Base-by-base conservation (phyloP, 345 rosid species). In the Acer campestre region DNA sequence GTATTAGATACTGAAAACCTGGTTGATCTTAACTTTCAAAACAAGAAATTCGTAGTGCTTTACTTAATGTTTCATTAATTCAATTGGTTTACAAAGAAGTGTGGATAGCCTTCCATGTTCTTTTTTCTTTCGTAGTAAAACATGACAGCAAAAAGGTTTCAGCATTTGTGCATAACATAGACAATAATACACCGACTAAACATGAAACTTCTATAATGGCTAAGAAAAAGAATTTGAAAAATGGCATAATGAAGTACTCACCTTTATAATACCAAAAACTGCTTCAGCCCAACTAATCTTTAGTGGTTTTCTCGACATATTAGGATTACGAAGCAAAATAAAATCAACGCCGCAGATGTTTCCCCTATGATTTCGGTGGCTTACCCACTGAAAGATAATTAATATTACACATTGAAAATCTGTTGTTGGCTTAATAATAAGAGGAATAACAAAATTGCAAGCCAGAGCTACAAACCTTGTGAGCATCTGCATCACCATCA, bases 301-400 rank as follows among this genome's bases (percentile, higher is more conserved):
- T 73, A 92, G 81, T 59, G 87, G 81, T 79, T 90, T 90, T 67
- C 80, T 84, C 44, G 88, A 82, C 70, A 82, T 75, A 25, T 70
- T 79, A 73, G 97, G 91, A 83, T 92, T 92, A 18, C 93, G 88
- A 71, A 96, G 97, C 98, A 95, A 96, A 82, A 96, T 94, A 79
- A 96, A 96, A 85, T 96, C 98, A 61, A 96, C 99, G 55, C 99
- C 99, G 62, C 99, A 96, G 79, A 94, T 94, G 85, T 92, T 90
- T 35, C 99, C 99, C 75, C 99, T 90, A 77, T 92, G 98, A 84
- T 96, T 96, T 77, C 89, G 87, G 82, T 96, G 99, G 82, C 99
- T 96, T 74, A 96, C 89, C 99, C 99, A 96, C 99, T 96, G 82
- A 17, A 13, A 55, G 25, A 75, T 27, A 56, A 51, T 35, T 18